Conservation (phyloP, 805 yeast species). For the Lachancea fermentati region DNA sequence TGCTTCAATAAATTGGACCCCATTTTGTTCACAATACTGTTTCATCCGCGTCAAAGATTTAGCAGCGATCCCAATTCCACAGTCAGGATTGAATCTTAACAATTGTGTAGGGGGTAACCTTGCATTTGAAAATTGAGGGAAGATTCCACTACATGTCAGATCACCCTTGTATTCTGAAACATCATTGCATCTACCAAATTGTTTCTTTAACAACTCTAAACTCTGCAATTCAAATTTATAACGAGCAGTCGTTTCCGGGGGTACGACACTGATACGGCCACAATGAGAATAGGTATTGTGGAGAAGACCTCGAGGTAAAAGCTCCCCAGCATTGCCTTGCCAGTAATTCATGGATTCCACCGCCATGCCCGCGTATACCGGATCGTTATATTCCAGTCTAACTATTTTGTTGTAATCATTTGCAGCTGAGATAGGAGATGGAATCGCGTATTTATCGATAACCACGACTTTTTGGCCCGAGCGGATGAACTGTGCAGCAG, state of each 20-base stretch:
- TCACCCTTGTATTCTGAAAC: conserved; percentile 31
- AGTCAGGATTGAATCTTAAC: conserved; percentile 36
- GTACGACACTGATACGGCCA: conserved; percentile 37
- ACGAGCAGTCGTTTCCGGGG: conserved; percentile 33
- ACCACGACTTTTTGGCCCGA: conserved; percentile 32
- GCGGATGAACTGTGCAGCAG: conserved; percentile 35
- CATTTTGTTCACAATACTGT: conserved; percentile 23
- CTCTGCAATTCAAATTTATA: conserved; percentile 36
- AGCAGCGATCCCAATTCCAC: conserved; percentile 41
- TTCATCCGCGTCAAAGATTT: conserved; percentile 34
- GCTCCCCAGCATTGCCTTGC: conserved; percentile 21
- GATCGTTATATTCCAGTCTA: conserved; percentile 42
- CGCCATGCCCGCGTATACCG: conserved; percentile 38
- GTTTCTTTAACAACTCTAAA: conserved; percentile 30
- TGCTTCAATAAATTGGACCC: conserved; percentile 30
- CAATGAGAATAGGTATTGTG: conserved; percentile 33
- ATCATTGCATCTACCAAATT: conserved; percentile 21
- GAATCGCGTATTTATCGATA: conserved; percentile 38
- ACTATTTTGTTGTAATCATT: conserved; percentile 46
- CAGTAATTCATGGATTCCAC: conserved; percentile 41
- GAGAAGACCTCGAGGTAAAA: conserved; percentile 7
- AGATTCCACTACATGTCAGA: conserved; percentile 24
- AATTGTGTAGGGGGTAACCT: conserved; percentile 20
- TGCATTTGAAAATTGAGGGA: conserved; percentile 26
- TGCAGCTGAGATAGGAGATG: conserved; percentile 44